phyloP scores from a whole-genome alignment of 495 filamentous ascomycete genomes.

The Penicillium flavigenum region DNA sequence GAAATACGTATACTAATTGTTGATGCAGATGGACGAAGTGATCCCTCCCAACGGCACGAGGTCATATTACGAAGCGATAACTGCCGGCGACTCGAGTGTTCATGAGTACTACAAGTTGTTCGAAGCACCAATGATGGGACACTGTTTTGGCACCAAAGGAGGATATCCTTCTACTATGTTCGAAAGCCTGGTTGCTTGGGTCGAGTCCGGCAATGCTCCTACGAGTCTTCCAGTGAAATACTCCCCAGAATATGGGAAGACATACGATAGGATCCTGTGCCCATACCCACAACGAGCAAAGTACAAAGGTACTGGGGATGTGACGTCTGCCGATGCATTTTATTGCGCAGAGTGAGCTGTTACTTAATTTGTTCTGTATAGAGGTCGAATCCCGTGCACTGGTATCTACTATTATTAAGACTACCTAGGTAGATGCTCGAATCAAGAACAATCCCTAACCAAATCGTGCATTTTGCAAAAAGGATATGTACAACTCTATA shows the following conservation, averaged over 20 bases:
- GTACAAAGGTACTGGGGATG: neutral
- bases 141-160: neutral
- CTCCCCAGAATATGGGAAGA: neutral
- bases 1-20: neutral
- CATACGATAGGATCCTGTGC: neutral
- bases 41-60: neutral
- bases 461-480: conserved; percentile 17
- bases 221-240: neutral
- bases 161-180: neutral
- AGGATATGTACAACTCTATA: conserved; percentile 22
- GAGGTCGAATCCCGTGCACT: neutral
- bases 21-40: conserved; percentile 1
- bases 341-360: neutral
- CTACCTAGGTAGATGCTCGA: neutral
- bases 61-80: neutral
- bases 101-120: conserved; percentile 1
- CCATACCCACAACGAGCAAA: neutral
- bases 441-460: neutral
- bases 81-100: neutral
- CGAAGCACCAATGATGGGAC: neutral
- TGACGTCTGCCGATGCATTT: neutral
- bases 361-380: no score
- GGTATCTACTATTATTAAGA: neutral
- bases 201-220: neutral
- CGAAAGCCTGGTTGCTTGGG: neutral